A percentile compares a stretch with the other conserved stretches of the same genome.
Evolutionary conservation across 1,284 basidiomycete genomes (phyloP).

Genomic region (Papiliotrema flavescens): DNA sequence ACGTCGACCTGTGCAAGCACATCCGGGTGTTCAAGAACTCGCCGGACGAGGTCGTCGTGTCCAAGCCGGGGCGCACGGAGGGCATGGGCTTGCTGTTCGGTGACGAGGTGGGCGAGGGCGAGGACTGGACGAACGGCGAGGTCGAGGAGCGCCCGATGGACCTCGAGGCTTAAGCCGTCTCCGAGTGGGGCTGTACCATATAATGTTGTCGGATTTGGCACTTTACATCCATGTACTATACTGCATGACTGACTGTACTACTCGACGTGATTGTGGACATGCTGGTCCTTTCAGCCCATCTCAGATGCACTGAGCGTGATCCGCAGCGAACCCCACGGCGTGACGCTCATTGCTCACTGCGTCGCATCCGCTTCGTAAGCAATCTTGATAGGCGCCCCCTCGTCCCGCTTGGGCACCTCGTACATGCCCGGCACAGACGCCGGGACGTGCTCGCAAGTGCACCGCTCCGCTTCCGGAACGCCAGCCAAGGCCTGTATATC

Average conservation of each 20-base stretch:
- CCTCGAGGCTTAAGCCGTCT: constrained; percentile 4
- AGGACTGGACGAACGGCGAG: constrained; percentile 25
- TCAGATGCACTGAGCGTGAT: no score
- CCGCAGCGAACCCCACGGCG: no score
- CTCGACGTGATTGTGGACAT: no score
- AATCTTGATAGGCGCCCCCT: not conserved
- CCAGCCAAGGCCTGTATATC: constrained; percentile 33
- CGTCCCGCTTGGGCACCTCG: constrained; percentile 26
- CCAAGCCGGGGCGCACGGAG: constrained; percentile 23
- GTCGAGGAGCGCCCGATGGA: constrained; percentile 1
- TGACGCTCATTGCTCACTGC: no score
- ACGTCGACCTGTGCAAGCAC: constrained; percentile 57
- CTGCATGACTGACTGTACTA: not conserved
- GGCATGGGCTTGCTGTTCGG: constrained; percentile 32
- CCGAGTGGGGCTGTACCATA: not conserved
- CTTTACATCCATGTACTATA: not conserved
- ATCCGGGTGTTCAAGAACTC: constrained; percentile 32
- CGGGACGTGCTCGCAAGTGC: constrained; percentile 42
- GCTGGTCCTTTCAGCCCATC: no score
- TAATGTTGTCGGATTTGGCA: not conserved
- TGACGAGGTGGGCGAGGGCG: constrained; percentile 19
- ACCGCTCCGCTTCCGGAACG: constrained; percentile 33
- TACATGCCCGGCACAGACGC: constrained; percentile 35
- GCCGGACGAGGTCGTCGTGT: constrained; percentile 25
- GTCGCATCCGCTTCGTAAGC: no score